Conservation (phyloP, 2,329 filamentous ascomycete genomes). For the Huntiella omanensis region DNA sequence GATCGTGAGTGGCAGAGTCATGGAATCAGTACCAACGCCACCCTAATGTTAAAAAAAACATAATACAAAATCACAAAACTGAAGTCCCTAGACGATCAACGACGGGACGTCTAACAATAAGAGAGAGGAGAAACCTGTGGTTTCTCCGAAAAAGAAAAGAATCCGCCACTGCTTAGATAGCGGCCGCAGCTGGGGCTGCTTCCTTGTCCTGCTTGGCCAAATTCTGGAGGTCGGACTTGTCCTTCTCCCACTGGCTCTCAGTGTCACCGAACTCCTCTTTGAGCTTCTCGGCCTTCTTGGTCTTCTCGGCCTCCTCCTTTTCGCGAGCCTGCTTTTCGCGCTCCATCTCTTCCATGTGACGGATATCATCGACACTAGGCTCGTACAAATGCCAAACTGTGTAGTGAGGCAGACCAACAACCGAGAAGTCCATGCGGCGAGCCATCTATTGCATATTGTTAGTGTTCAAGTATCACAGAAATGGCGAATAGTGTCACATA, state of each 20-base stretch:
- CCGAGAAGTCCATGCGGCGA: constrained; percentile 85
- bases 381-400: constrained; percentile 99
- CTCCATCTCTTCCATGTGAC: constrained; percentile 99
- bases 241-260: constrained; percentile 70
- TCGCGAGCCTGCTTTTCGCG: constrained; percentile 63
- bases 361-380: constrained; percentile 91
- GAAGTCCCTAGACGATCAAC: neutral
- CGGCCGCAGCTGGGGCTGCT: constrained; percentile 1
- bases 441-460: constrained; percentile 51
- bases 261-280: constrained; percentile 64
- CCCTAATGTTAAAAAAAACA: constrained; percentile 3
- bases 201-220: constrained; percentile 19
- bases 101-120: neutral
- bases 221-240: constrained; percentile 62
- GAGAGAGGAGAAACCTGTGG: neutral
- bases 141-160: neutral
- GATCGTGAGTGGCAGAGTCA: neutral
- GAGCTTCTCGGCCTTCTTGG: constrained; percentile 56
- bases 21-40: constrained; percentile 1
- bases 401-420: constrained; percentile 90
- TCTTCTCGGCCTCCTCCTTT: constrained; percentile 47
- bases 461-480: constrained; percentile 9
- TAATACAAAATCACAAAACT: constrained; percentile 3
- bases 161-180: neutral
- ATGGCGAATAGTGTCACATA: constrained; percentile 22